phyloP scores from a whole-genome alignment of 805 yeast species.

The Metschnikowia lachancei region DNA sequence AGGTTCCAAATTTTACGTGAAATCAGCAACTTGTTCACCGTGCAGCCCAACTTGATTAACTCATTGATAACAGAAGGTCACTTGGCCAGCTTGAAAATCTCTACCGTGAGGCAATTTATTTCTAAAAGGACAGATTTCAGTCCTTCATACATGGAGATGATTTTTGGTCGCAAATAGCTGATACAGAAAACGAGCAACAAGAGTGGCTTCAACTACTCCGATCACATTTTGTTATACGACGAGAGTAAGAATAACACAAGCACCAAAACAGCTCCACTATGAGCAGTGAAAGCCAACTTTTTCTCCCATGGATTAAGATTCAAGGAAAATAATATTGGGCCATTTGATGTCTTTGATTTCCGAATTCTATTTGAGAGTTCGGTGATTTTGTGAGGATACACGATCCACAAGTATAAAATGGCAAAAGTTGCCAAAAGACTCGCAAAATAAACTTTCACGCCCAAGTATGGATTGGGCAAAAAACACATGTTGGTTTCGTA shows the following conservation, averaged over 20 bases:
- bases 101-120: slow-evolving; percentile 61
- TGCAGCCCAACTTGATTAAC: slow-evolving; percentile 73
- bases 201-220: slow-evolving; percentile 1
- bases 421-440: slow-evolving; percentile 12
- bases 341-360: background rate
- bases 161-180: slow-evolving; percentile 35
- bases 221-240: slow-evolving; percentile 13
- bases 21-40: slow-evolving; percentile 79
- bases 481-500: slow-evolving; percentile 50
- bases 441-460: slow-evolving; percentile 18
- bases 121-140: slow-evolving; percentile 69
- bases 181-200: background rate
- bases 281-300: background rate
- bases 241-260: slow-evolving; percentile 5
- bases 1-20: slow-evolving; percentile 72
- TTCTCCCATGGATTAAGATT: background rate
- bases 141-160: slow-evolving; percentile 48
- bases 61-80: slow-evolving; percentile 82
- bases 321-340: background rate
- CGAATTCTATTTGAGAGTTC: background rate
- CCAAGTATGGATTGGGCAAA: slow-evolving; percentile 52
- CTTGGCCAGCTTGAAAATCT: slow-evolving; percentile 61
- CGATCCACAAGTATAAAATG: slow-evolving; percentile 12
- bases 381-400: background rate
- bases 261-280: slow-evolving; percentile 4